These are phyloP conservation scores for Scleroderma citrinum DNA, from an alignment of 768 basidiomycete species.

Conservation along the genomic window DNA sequence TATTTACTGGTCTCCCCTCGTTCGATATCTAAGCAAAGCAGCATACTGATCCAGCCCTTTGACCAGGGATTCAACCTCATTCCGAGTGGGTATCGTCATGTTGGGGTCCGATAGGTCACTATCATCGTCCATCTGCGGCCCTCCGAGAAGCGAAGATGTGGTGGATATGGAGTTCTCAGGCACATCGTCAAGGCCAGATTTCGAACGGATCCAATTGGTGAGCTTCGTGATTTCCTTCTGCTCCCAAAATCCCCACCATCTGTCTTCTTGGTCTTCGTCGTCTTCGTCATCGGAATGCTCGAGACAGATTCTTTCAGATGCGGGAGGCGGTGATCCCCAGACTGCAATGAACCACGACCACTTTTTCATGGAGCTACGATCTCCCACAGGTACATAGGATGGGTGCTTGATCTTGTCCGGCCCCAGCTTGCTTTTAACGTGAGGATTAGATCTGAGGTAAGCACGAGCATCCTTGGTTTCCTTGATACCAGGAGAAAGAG, in stretches of 20 bases:
- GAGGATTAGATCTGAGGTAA: conserved; percentile 18
- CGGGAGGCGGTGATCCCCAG: conserved; percentile 52
- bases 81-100: conserved; percentile 16
- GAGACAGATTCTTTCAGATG: conserved; percentile 19
- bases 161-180: conserved; percentile 2
- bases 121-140: conserved; percentile 16
- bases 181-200: conserved; percentile 35
- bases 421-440: conserved; percentile 25
- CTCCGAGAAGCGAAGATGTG: conserved; percentile 5
- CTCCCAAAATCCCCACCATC: conserved; percentile 77
- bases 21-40: conserved; percentile 53
- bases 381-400: conserved; percentile 37
- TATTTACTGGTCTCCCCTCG: conserved; percentile 27
- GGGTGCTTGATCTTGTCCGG: conserved; percentile 33
- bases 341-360: conserved; percentile 81
- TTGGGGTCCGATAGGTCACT: conserved; percentile 5
- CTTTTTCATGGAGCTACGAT: conserved; percentile 45
- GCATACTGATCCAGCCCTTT: conserved; percentile 56
- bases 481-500: conserved; percentile 49
- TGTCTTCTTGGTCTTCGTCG: conserved; percentile 31
- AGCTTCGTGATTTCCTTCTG: conserved; percentile 59
- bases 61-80: conserved; percentile 42
- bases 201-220: conserved; percentile 57
- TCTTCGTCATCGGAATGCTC: conserved; percentile 21
- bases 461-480: conserved; percentile 49